A percentile compares a stretch with the other conserved stretches of the same genome.
Conservation (phyloP, 441 rosid species). For the Populus trichocarpa region DNA sequence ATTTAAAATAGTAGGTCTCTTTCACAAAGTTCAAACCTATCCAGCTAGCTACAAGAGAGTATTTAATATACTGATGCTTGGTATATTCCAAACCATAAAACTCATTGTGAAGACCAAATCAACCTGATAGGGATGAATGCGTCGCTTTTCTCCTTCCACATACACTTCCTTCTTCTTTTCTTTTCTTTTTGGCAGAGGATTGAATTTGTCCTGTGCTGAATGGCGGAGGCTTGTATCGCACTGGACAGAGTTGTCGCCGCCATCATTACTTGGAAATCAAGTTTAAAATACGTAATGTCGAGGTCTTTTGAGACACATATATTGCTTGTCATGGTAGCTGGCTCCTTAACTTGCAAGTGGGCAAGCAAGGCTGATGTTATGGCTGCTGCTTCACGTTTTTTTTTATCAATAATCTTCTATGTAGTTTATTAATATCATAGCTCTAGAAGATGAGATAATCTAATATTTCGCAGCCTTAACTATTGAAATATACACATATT, state of each 20-base stretch:
- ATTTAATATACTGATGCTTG: neutral
- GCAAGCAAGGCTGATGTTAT: too few relatives aligned
- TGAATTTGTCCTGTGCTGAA: neutral
- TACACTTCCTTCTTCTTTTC: neutral
- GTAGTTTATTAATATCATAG: too few relatives aligned
- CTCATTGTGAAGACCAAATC: neutral
- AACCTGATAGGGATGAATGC: neutral
- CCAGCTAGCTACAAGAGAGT: neutral
- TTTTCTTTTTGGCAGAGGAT: neutral
- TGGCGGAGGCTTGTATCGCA: neutral
- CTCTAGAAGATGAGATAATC: neutral
- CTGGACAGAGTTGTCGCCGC: neutral
- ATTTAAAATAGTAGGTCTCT: neutral
- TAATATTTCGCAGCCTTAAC: too few relatives aligned
- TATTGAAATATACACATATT: too few relatives aligned
- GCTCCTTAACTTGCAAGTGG: too few relatives aligned
- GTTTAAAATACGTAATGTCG: neutral
- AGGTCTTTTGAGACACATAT: neutral
- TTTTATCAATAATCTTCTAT: too few relatives aligned
- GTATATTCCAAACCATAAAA: neutral
- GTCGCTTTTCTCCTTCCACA: neutral
- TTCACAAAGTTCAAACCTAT: neutral
- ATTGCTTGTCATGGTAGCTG: too few relatives aligned
- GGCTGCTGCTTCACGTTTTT: too few relatives aligned
- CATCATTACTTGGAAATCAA: neutral